These are phyloP conservation scores for Dryadomyces quercivorus DNA, from an alignment of 2,329 filamentous ascomycete genomes.

Conservation along the genomic window DNA sequence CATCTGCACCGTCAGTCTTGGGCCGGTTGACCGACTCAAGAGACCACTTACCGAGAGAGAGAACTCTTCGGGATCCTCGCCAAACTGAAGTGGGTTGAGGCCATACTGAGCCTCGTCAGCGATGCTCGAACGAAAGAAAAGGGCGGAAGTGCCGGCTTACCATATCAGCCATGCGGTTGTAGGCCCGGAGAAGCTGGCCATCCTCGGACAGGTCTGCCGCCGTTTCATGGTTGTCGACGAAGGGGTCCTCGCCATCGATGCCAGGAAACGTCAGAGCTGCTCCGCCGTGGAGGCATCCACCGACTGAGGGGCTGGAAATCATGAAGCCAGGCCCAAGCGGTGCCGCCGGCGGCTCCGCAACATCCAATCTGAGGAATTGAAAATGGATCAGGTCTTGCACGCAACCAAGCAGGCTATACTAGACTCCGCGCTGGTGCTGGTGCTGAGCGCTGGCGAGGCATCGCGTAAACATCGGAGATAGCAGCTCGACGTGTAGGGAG, in stretches of 20 bases:
- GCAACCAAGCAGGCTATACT: too few relatives aligned
- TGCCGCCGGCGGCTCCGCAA: not conserved
- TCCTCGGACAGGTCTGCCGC: conserved; percentile 27
- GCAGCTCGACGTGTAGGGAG: not conserved
- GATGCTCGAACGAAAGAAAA: not conserved
- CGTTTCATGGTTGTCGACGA: conserved; percentile 34
- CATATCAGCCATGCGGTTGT: conserved; percentile 48
- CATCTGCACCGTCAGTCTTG: not conserved
- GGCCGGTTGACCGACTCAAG: too few relatives aligned
- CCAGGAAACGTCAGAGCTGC: conserved; percentile 47
- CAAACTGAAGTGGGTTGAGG: conserved; percentile 28
- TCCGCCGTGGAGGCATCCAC: conserved; percentile 22
- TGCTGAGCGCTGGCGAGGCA: not conserved
- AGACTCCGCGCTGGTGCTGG: too few relatives aligned
- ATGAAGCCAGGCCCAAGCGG: not conserved
- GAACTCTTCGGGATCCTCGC: conserved; percentile 17
- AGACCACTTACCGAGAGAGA: not conserved
- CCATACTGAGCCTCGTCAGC: conserved; percentile 31
- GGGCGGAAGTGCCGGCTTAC: conserved; percentile 22
- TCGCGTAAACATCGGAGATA: not conserved
- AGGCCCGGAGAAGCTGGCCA: conserved; percentile 38
- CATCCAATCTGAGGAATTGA: not conserved
- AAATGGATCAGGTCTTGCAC: too few relatives aligned
- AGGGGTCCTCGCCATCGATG: conserved; percentile 29
- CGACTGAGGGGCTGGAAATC: not conserved